These are phyloP conservation scores for Dicorynia guianensis DNA, from an alignment of 306 rosid genomes.

Conservation along the genomic window DNA sequence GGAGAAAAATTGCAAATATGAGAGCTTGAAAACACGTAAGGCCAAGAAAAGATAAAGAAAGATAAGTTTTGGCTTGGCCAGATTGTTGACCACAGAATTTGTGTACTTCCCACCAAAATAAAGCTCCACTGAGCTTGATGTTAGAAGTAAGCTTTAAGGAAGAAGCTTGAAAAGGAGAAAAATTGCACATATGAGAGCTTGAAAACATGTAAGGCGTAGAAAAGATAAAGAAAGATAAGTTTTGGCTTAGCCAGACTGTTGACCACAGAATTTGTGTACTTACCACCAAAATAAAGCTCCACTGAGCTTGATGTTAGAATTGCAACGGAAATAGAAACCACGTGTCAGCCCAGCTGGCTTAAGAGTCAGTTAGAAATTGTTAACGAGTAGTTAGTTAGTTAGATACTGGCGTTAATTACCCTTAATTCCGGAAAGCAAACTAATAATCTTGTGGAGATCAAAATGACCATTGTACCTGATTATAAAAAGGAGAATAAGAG, in stretches of 20 bases:
- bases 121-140: not conserved
- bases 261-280: not conserved
- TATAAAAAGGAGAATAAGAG: too few species aligned
- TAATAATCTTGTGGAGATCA: too few species aligned
- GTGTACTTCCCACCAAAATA: not conserved
- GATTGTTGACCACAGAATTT: constrained; percentile 4
- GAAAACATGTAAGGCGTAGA: not conserved
- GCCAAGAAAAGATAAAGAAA: too few species aligned
- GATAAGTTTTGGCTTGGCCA: not conserved
- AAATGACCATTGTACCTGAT: too few species aligned
- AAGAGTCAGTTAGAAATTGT: too few species aligned
- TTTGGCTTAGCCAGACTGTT: not conserved
- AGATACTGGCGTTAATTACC: too few species aligned
- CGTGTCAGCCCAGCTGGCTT: too few species aligned
- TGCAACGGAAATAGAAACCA: too few species aligned
- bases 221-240: too few species aligned
- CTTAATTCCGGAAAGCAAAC: too few species aligned
- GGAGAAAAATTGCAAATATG: constrained; percentile 10
- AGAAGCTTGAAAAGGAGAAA: constrained; percentile 11
- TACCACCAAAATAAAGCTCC: not conserved
- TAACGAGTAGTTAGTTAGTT: too few species aligned
- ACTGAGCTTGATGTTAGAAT: not conserved
- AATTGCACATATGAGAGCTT: constrained; percentile 1
- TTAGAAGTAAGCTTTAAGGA: too few species aligned
- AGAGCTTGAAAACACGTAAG: constrained; percentile 7